Evolutionary conservation across 164 flowering plant species (phyloP), one percentile per base, ranked within the genome.

Genomic region (Magnolia sinica): DNA sequence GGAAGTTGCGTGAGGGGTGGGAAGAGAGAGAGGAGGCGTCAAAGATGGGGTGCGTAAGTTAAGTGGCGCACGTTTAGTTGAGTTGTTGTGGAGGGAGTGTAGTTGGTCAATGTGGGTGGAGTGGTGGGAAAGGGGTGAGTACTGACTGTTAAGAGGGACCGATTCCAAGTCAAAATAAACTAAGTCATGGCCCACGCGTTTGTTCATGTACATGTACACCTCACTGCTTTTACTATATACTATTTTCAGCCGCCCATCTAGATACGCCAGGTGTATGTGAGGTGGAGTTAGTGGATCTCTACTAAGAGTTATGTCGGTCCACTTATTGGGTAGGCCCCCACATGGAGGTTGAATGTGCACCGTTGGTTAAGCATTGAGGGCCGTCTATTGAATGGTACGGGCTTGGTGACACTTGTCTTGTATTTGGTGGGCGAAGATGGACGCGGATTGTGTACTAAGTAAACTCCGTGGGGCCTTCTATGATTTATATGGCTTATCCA

Each of bases 1-100:
- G 86, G 88, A 86, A 86, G 90, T 82, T 86, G 88, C 86, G 86
- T 81, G 86, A 70, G 76, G 71, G 80, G 87, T 81, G 81, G 76
- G 65, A 5, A 11, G 74, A 65, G 68, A 18, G 71, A 27, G 50
- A 23, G 49, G 50, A 71, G 24, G 75, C 74, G 69, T 58, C 73
- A 24, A 73, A 75, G 11, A 29, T 27, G 24, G 27, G 69, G 71
- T 7, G 23, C 51, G 78, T 13, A 13, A 11, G 50, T 65, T 22
- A 68, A 68, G 20, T 16, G 71, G 68, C 68, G 61, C 61, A 55
- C 61, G 61, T 55, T 55, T 59, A 64, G 22, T 16, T 9, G 10
- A 55, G 61, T 10, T 55, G 61, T 3, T 55, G 11, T 55, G 13
- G 18, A 16, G 18, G 61, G 14, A 55, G 61, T 55, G 61, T 16